Conservation (phyloP, 208 protist genomes). For the Leishmania aethiopica region DNA sequence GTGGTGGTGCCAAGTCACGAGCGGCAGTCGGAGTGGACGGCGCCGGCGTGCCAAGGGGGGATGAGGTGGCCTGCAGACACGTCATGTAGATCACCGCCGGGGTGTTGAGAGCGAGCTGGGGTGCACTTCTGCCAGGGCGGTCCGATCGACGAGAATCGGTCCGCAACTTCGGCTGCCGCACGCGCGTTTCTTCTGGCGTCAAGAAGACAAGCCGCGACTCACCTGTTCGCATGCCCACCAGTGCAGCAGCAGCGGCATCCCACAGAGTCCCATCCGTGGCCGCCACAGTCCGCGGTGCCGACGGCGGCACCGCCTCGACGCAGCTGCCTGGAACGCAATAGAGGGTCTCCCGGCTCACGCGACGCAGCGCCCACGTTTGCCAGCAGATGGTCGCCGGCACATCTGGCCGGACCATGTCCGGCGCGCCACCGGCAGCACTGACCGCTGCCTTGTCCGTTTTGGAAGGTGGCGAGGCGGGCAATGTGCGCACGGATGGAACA, state of each 20-base stretch:
- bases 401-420: neutral
- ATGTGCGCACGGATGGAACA: slow-evolving; percentile 21
- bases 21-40: neutral
- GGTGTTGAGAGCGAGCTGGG: slow-evolving; percentile 1
- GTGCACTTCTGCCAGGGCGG: neutral
- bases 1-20: neutral
- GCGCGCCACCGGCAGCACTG: neutral
- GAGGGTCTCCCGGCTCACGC: slow-evolving; percentile 28
- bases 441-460: neutral
- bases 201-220: slow-evolving; percentile 55
- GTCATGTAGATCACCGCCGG: slow-evolving; percentile 31
- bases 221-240: slow-evolving; percentile 51
- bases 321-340: slow-evolving; percentile 45
- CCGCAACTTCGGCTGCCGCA: slow-evolving; percentile 33
- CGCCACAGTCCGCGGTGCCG: slow-evolving; percentile 40
- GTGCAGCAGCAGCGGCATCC: slow-evolving; percentile 44
- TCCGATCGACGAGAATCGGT: slow-evolving; percentile 18
- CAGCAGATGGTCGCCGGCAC: slow-evolving; percentile 14
- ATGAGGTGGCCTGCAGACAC: slow-evolving; percentile 6
- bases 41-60: neutral
- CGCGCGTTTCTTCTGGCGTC: slow-evolving; percentile 32
- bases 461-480: neutral
- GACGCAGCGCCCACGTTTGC: slow-evolving; percentile 44
- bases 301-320: slow-evolving; percentile 44
- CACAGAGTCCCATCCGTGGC: slow-evolving; percentile 40